Conservation (phyloP, 2,329 filamentous ascomycete species). For the Aspergillus floridensis region DNA sequence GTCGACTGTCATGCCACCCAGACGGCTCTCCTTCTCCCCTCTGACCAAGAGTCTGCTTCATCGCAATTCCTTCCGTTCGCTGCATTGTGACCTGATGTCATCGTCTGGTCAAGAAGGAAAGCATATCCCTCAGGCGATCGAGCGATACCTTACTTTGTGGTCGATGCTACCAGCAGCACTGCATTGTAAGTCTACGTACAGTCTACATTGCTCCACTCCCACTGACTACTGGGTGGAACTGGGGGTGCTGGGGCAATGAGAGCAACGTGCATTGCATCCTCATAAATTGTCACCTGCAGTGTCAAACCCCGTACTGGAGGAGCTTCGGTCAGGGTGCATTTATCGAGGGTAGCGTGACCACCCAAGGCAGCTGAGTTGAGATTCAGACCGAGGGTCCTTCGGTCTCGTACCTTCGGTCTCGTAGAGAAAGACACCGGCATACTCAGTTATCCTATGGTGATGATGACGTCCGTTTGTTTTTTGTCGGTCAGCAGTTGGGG, state of each 20-base stretch:
- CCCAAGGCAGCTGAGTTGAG: too few species aligned
- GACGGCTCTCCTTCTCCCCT: not conserved
- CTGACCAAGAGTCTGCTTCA: not conserved
- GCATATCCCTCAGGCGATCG: not conserved
- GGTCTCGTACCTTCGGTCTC: too few species aligned
- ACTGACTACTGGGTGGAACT: not conserved
- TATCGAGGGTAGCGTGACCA: too few species aligned
- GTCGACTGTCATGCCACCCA: not conserved
- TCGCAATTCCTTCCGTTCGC: not conserved
- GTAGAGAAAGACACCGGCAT: too few species aligned
- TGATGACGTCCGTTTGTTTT: too few species aligned
- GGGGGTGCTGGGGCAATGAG: not conserved
- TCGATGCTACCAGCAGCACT: not conserved
- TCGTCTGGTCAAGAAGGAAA: not conserved
- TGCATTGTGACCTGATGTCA: not conserved
- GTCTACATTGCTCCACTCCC: not conserved
- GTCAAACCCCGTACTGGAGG: not conserved
- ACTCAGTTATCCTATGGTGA: too few species aligned
- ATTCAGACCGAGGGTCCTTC: too few species aligned
- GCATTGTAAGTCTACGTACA: not conserved
- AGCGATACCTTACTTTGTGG: too few species aligned
- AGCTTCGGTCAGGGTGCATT: not conserved
- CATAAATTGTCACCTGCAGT: not conserved
- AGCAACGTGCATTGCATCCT: not conserved
- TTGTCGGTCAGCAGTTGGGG: too few species aligned